Evolutionary conservation across 192 early-diverging fungal species (phyloP).

Genomic region (Spizellomyces punctatus): DNA sequence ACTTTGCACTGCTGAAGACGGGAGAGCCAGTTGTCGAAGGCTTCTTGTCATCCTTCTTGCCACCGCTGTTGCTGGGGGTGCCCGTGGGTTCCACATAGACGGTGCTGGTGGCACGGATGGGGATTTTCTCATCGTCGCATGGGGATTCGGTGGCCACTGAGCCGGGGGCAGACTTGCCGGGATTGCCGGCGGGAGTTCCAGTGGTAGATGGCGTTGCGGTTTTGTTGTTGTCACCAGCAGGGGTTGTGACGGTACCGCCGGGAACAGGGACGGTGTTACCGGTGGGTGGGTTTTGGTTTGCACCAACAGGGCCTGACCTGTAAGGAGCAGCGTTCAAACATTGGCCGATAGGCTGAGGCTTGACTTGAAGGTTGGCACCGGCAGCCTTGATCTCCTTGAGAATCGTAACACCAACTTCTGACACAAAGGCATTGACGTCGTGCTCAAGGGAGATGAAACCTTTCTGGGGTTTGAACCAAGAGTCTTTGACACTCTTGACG

Average conservation of each 20-base stretch:
- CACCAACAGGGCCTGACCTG: no score
- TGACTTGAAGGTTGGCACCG: not conserved
- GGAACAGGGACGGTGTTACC: slow-evolving; percentile 1
- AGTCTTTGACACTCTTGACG: not conserved
- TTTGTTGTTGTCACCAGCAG: not conserved
- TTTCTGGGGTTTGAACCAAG: slow-evolving; percentile 3
- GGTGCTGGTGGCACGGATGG: no score
- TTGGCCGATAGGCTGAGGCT: not conserved
- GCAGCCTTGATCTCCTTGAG: not conserved
- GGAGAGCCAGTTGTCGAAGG: no score
- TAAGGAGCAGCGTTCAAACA: no score
- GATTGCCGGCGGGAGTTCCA: no score
- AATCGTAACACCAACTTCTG: not conserved
- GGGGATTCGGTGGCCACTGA: no score
- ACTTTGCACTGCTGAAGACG: no score
- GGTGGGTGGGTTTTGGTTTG: not conserved
- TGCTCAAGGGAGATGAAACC: slow-evolving; percentile 30
- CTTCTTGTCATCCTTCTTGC: no score
- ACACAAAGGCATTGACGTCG: slow-evolving; percentile 10
- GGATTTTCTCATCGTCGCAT: no score
- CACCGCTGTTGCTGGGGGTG: no score
- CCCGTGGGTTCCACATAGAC: no score
- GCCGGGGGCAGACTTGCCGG: no score
- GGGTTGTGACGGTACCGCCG: not conserved
- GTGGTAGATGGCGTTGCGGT: not conserved